A percentile compares a stretch with the other conserved stretches of the same genome.
Evolutionary conservation across 352 stramenopile genomes (phyloP).

Genomic region (Pythium dissotocum): DNA sequence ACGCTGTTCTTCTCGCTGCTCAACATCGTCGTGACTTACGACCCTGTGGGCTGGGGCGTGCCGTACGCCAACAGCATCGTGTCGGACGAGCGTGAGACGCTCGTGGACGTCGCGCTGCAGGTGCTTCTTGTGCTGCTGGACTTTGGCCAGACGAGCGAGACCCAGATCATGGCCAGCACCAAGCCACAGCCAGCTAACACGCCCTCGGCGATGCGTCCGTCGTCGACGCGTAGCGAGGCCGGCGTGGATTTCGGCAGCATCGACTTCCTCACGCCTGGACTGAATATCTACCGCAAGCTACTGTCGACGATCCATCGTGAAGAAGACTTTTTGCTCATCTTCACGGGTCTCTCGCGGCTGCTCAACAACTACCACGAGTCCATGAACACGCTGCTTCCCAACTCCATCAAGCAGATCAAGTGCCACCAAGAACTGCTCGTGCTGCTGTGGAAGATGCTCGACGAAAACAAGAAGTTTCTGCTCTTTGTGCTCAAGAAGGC

Average conservation of each 20-base stretch:
- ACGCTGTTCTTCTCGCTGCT: slow-evolving; percentile 97
- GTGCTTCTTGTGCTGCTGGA: slow-evolving; percentile 94
- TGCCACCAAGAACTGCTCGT: slow-evolving; percentile 98
- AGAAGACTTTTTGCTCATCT: slow-evolving; percentile 93
- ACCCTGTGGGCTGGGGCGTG: slow-evolving; percentile 90
- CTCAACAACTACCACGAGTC: slow-evolving; percentile 96
- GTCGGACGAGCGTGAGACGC: slow-evolving; percentile 83
- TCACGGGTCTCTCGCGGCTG: slow-evolving; percentile 93
- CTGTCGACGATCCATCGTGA: slow-evolving; percentile 67
- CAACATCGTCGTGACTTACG: slow-evolving; percentile 95
- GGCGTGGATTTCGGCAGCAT: slow-evolving; percentile 34
- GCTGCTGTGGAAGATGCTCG: slow-evolving; percentile 97
- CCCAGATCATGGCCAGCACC: slow-evolving; percentile 39
- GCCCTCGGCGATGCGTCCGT: slow-evolving; percentile 29
- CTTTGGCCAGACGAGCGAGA: slow-evolving; percentile 79
- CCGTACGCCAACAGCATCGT: slow-evolving; percentile 91
- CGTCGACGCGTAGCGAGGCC: slow-evolving; percentile 42
- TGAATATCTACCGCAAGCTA: slow-evolving; percentile 72
- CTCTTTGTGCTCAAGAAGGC: slow-evolving; percentile 93
- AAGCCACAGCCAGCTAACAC: slow-evolving; percentile 55
- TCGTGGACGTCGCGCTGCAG: slow-evolving; percentile 93
- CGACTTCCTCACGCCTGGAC: slow-evolving; percentile 12
- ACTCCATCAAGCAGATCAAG: slow-evolving; percentile 93
- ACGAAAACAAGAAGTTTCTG: slow-evolving; percentile 97
- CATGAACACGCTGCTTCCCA: slow-evolving; percentile 93